phyloP scores from a whole-genome alignment of 202 grass and related monocot genomes.

The Musa balbisiana region DNA sequence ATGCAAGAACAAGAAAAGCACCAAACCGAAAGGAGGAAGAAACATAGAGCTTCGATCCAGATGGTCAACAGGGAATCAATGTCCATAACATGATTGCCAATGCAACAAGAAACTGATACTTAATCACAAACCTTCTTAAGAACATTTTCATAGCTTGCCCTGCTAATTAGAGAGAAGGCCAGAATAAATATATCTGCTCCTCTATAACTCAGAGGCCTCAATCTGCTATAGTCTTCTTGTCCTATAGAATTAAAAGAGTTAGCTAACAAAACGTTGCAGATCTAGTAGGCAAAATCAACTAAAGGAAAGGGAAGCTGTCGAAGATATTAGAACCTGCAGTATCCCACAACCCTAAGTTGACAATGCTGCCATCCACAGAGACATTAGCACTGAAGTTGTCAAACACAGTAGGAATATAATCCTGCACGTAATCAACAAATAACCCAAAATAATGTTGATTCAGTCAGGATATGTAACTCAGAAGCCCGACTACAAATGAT shows the following conservation, averaged over 20 bases:
- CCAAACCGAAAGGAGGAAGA: neutral
- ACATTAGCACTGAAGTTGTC: conserved; percentile 92
- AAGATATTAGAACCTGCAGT: conserved; percentile 42
- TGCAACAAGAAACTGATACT: neutral
- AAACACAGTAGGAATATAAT: conserved; percentile 91
- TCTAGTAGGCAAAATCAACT: neutral
- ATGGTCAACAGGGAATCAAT: neutral
- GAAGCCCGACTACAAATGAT: neutral
- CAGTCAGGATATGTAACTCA: neutral
- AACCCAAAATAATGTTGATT: neutral
- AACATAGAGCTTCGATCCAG: neutral
- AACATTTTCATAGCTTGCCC: conserved; percentile 78
- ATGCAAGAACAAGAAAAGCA: too few species aligned
- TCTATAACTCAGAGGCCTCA: conserved; percentile 72
- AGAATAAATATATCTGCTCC: conserved; percentile 71
- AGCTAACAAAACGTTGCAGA: neutral
- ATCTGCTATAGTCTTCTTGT: conserved; percentile 69
- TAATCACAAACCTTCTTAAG: conserved; percentile 55
- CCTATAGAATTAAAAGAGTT: conserved; percentile 15
- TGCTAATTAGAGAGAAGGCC: conserved; percentile 85
- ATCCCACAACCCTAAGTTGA: conserved; percentile 80
- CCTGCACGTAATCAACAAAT: conserved; percentile 25
- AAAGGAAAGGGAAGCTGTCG: neutral
- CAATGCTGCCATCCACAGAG: conserved; percentile 74
- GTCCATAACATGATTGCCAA: neutral